Percentiles rank a stretch among this genome's conserved stretches.
These are phyloP conservation scores for Ophiocordyceps australis DNA, from an alignment of 2,329 filamentous ascomycete genomes.

Conservation along the genomic window DNA sequence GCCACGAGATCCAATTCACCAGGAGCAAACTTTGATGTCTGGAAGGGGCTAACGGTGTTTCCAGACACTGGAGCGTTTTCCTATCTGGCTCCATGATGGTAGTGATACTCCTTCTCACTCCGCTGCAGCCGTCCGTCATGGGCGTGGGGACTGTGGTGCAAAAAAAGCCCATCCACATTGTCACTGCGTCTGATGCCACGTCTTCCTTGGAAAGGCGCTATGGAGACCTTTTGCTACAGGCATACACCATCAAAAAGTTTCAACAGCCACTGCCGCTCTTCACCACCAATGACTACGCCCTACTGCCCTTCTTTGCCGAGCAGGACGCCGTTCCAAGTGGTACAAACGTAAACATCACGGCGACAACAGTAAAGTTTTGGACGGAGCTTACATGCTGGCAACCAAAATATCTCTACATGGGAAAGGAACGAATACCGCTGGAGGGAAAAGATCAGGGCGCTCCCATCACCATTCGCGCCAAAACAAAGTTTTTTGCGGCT, in stretches of 20 bases:
- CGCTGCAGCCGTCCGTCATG: slow-evolving; percentile 35
- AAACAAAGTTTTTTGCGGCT: too few relatives aligned
- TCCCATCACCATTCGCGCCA: too few relatives aligned
- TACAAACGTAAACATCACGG: slow-evolving; percentile 9
- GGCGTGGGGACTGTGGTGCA: slow-evolving; percentile 14
- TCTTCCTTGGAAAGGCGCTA: neutral
- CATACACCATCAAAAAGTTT: slow-evolving; percentile 25
- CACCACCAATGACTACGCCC: slow-evolving; percentile 20
- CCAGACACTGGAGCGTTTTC: slow-evolving; percentile 1
- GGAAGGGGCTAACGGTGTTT: neutral
- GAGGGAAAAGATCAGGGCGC: too few relatives aligned
- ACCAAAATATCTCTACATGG: too few relatives aligned
- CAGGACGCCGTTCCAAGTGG: neutral
- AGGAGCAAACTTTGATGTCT: neutral
- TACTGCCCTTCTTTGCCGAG: slow-evolving; percentile 21
- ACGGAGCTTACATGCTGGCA: slow-evolving; percentile 20
- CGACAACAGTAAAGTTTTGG: slow-evolving; percentile 11
- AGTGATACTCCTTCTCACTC: slow-evolving; percentile 31
- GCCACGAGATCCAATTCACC: too few relatives aligned
- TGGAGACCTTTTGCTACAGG: slow-evolving; percentile 23
- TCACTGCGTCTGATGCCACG: slow-evolving; percentile 7
- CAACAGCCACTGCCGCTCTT: slow-evolving; percentile 23
- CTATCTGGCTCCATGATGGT: slow-evolving; percentile 23
- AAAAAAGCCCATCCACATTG: neutral
- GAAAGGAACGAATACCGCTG: too few relatives aligned